Base-by-base conservation (phyloP, 2,329 filamentous ascomycete species). In the Penicillium crustosum region DNA sequence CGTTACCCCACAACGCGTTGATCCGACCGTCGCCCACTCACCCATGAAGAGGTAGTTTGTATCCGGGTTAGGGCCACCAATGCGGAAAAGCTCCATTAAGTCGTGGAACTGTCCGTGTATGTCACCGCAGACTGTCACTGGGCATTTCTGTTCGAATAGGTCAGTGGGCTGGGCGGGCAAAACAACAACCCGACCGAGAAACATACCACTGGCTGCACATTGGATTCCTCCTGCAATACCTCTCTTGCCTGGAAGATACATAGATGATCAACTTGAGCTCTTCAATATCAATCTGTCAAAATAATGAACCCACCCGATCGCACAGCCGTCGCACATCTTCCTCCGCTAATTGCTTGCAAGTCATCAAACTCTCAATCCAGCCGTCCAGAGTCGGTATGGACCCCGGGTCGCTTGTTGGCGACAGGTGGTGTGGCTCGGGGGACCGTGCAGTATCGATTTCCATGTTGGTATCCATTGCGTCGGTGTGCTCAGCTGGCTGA, bases 11-110 rank as follows among this genome's bases (percentile, higher is more conserved):
- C 52, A 51, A 48, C 60, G 48, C 29, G 53, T 42, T 55, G 47
- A 44, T 57, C 56, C 61, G 53, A 60, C 51, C 51, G 49, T 43
- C 15, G 50, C 51, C 33, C 47, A 70, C 86, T 73, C 80, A 94
- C 91, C 93, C 92, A 99, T 97, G 82, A 97, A 97, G 66, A 97
- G 88, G 79, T 97, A 97, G 82, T 97, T 97, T 73, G 94, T 97
- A 78, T 99, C 94, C 66, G 94, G 94, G 75, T 96, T 97, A 60
- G 93, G 92, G 54, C 94, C 94, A 68, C 94, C 94, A 77, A 99
- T 97, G 81, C 96, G 95, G 85, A 99, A 99, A 53, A 99, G 86
- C 81, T 99, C 94, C 92, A 99, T 97, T 77, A 99, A 80, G 74
- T 99, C 94, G 78, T 97, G 93, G 77, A 97, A 97, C 79, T 99